Conservation (phyloP, 495 filamentous ascomycete genomes). For the Aspergillus indologenus region DNA sequence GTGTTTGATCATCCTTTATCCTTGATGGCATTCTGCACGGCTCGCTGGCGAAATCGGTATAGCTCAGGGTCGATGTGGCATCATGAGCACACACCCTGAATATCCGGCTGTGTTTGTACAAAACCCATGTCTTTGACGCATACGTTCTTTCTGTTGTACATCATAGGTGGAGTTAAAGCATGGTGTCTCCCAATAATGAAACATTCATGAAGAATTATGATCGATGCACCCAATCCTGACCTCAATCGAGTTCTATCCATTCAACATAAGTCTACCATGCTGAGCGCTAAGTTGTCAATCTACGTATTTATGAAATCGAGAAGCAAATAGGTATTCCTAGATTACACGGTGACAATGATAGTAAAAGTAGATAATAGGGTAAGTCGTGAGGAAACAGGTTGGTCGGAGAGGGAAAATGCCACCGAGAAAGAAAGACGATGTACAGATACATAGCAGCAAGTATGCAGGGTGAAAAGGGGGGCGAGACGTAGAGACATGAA, state of each 20-base stretch:
- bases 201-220: neutral
- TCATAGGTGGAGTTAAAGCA: neutral
- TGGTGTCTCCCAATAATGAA: neutral
- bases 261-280: no score
- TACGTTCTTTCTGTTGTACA: neutral
- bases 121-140: neutral
- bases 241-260: neutral
- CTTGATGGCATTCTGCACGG: neutral
- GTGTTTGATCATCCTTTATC: constrained; percentile 1
- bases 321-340: constrained; percentile 5
- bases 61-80: neutral
- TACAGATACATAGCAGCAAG: constrained; percentile 3
- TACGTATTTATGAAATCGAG: neutral
- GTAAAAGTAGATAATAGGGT: neutral
- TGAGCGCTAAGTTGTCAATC: no score
- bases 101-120: neutral
- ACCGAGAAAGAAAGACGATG: constrained; percentile 8
- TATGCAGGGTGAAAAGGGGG: neutral
- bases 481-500: neutral
- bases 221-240: neutral
- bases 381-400: neutral
- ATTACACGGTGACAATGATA: constrained; percentile 10
- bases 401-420: neutral
- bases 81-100: neutral
- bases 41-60: neutral